Percentiles rank a stretch among this genome's conserved stretches.
Conservation (phyloP, 192 early-diverging fungal species). For the Coemansia sp. region DNA sequence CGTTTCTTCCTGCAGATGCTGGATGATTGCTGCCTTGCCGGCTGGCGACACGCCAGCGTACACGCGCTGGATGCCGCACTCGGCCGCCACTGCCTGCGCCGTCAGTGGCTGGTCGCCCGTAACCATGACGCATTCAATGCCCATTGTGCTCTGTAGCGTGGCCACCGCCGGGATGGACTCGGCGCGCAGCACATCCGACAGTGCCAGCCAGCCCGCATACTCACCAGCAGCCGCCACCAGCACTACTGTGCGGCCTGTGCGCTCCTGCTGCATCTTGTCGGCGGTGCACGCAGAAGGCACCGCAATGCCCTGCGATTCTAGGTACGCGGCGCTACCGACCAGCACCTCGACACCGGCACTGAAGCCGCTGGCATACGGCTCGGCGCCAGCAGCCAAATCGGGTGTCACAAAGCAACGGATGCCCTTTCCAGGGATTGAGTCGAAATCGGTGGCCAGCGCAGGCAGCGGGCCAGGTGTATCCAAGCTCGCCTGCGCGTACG, state of each 20-base stretch:
- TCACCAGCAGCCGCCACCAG: conserved; percentile 64
- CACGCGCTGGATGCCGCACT: conserved; percentile 81
- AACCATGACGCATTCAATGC: conserved; percentile 81
- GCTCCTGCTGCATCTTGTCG: conserved; percentile 57
- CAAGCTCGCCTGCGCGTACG: conserved; percentile 56
- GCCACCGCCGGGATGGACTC: conserved; percentile 70
- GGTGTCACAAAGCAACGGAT: conserved; percentile 59
- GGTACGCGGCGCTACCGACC: conserved; percentile 73
- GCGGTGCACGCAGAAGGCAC: conserved; percentile 44
- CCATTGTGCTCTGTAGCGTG: conserved; percentile 65
- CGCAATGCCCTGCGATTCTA: conserved; percentile 48
- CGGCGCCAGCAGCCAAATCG: conserved; percentile 10
- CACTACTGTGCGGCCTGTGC: conserved; percentile 75
- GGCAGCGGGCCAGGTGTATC: conserved; percentile 19
- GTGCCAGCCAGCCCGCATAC: conserved; percentile 67
- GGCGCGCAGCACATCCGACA: conserved; percentile 84
- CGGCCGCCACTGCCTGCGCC: conserved; percentile 75
- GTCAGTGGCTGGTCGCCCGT: conserved; percentile 91
- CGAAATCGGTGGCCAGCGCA: conserved; percentile 59
- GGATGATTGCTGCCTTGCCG: conserved; percentile 82
- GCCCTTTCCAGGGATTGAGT: conserved; percentile 69
- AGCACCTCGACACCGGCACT: conserved; percentile 47
- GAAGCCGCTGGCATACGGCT: conserved; percentile 13
- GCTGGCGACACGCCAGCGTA: conserved; percentile 88
- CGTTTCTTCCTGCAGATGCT: conserved; percentile 61